Percentiles rank a stretch among this genome's conserved stretches.
Conservation (phyloP, 768 basidiomycete genomes). For the Pleurotus giganteus region DNA sequence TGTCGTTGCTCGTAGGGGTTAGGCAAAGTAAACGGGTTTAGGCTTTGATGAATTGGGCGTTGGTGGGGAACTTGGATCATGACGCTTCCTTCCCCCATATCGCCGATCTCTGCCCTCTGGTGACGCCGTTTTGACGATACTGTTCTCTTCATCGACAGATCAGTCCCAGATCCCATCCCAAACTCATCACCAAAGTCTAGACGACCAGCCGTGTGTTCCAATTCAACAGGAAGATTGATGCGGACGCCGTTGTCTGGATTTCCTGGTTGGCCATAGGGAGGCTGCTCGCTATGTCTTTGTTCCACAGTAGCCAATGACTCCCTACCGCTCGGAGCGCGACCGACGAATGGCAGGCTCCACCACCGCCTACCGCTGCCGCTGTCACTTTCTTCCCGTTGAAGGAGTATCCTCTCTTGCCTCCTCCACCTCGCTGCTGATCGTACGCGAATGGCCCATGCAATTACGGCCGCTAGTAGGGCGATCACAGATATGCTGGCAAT, state of each 20-base stretch:
- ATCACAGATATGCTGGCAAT: conserved; percentile 45
- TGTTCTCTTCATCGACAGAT: neutral
- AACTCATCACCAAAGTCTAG: neutral
- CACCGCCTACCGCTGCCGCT: neutral
- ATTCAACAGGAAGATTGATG: neutral
- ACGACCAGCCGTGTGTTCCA: neutral
- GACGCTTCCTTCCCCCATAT: neutral
- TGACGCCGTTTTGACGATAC: conserved; percentile 3
- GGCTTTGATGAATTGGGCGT: neutral
- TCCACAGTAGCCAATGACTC: conserved; percentile 1
- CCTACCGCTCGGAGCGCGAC: neutral
- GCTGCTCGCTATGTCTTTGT: neutral
- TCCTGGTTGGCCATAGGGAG: neutral
- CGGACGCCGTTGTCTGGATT: neutral
- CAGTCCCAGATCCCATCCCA: neutral
- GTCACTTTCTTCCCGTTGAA: neutral
- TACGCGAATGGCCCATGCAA: conserved; percentile 47
- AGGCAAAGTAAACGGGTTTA: neutral
- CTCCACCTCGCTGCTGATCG: conserved; percentile 33
- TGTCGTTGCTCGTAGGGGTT: neutral
- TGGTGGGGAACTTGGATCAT: neutral
- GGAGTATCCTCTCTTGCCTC: conserved; percentile 10
- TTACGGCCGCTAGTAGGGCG: conserved; percentile 42
- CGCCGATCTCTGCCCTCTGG: neutral
- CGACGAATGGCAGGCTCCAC: conserved; percentile 1